Evolutionary conservation across 2,329 filamentous ascomycete genomes (phyloP), one percentile per base, ranked within the genome.

Genomic region (Xylaria hypoxylon): DNA sequence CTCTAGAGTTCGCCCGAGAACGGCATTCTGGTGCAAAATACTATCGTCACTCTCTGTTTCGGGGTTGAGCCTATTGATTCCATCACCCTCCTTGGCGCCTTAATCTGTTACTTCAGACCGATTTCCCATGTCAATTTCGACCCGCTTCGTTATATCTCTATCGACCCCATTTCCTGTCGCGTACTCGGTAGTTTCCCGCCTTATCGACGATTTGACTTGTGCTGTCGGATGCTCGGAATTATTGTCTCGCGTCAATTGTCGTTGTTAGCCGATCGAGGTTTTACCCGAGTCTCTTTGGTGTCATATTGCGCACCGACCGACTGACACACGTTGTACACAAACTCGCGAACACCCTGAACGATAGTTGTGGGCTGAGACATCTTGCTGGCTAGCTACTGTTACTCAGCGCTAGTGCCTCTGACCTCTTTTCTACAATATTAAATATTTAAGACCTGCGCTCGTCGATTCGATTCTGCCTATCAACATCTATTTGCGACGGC

Each of bases 101-200:
- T 51, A 31, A 40, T 61, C 55, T 52, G 42, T 57, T 67, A 45
- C 51, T 61, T 56, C 57, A 57, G 15, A 51, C 48, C 22, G 52
- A 45, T 53, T 64, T 72, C 63, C 72, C 68, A 76, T 76, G 75
- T 74, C 68, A 72, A 60, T 59, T 48, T 70, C 71, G 71, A 71
- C 71, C 59, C 59, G 59, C 64, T 68, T 62, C 61, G 68, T 59
- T 66, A 38, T 66, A 68, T 68, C 68, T 68, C 64, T 67, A 63
- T 66, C 44, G 66, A 63, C 68, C 55, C 62, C 64, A 64, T 40
- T 68, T 67, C 57, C 65, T 66, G 55, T 65, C 67, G 67, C 72
- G 71, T 72, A 70, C 60, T 67, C 64, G 62, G 68, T 68, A 73
- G 62, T 60, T 64, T 38, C 55, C 53, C 67, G 59, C 69, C 60